Evolutionary conservation across 2,329 filamentous ascomycete genomes (phyloP), one percentile per base, ranked within the genome.

Genomic region (Pseudocercospora pini-densiflorae): DNA sequence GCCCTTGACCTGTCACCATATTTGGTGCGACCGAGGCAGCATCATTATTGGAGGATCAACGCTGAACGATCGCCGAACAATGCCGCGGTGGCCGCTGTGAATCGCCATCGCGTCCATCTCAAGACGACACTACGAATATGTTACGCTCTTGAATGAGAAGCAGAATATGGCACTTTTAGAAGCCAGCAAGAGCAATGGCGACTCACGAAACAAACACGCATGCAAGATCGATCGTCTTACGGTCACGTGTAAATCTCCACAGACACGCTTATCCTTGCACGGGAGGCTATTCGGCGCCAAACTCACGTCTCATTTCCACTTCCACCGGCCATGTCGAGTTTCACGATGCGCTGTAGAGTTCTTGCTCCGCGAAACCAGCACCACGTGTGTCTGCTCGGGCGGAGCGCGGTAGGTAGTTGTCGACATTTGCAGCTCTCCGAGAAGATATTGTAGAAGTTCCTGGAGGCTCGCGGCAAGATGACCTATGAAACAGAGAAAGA

Each of bases 271-370:
- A 55, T 19, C 19, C 33, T 27, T 33, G 19, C n/a, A 31, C 55
- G 31, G 23, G 43, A 58, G 14, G 31, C 31, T 58, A 58, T 58
- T 58, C 23, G 55, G 55, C 55, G 55, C 55, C 55, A 58, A 27
- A 58, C 29, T 58, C 55, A 40, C 55, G 27, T 36, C 31, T 58
- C 55, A 58, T 58, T 58, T 58, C 55, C 55, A 36, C 31, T n/a
- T 21, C 23, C 55, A 43, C 29, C 55, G n/a, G 55, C 31, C 27
- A 27, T 19, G 51, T 23, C 27, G 27, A 51, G 4, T 24, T 51
- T 51, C 47, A 24, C n/a, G 53, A 33, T 29, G 53, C 53, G 24
- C 55, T 21, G 23, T 29, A 55, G 51, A 55, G 1, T 23, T 58
- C 9, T 24, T 12, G 19, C n/a, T 24, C 23, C 55, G 31, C 29